Conservation (phyloP, 495 filamentous ascomycete species). For the Pseudevernia furfuracea region DNA sequence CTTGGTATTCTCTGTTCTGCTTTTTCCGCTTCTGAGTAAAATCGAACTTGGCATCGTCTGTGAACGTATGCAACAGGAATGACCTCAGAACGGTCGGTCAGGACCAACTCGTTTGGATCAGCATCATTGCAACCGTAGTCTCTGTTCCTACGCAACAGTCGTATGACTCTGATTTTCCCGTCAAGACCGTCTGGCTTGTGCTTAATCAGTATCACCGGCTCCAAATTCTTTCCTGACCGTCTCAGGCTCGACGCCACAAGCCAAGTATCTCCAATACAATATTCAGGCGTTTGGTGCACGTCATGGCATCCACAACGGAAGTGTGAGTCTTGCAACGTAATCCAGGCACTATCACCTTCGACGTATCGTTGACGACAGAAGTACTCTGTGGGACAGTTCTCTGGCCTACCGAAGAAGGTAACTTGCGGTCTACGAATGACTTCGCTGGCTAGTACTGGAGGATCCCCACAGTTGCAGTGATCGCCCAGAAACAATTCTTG, state of each 20-base stretch:
- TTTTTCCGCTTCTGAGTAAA: conserved; percentile 37
- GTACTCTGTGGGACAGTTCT: conserved; percentile 38
- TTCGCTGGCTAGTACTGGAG: conserved; percentile 41
- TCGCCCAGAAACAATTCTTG: conserved; percentile 73
- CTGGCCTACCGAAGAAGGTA: conserved; percentile 40
- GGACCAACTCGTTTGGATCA: conserved; percentile 59
- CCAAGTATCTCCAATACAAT: conserved; percentile 48
- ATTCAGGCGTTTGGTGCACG: conserved; percentile 23
- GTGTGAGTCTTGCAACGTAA: conserved; percentile 43
- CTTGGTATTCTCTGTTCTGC: conserved; percentile 39
- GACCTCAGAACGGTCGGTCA: conserved; percentile 41
- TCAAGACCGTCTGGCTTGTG: conserved; percentile 32
- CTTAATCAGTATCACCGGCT: conserved; percentile 48
- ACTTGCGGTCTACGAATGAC: conserved; percentile 45
- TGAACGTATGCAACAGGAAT: conserved; percentile 37
- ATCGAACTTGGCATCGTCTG: conserved; percentile 51
- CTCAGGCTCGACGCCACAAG: conserved; percentile 31
- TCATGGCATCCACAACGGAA: conserved; percentile 39
- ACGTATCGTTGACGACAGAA: conserved; percentile 63
- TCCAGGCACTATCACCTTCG: conserved; percentile 43
- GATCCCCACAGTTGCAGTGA: conserved; percentile 58
- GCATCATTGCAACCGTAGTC: conserved; percentile 35
- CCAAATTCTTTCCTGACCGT: conserved; percentile 31
- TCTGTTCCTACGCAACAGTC: conserved; percentile 38
- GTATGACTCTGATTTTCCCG: conserved; percentile 33